A percentile compares a stretch with the other conserved stretches of the same genome.
phyloP scores from a whole-genome alignment of 768 basidiomycete genomes.

The Cystobasidiopsis lactophilus region DNA sequence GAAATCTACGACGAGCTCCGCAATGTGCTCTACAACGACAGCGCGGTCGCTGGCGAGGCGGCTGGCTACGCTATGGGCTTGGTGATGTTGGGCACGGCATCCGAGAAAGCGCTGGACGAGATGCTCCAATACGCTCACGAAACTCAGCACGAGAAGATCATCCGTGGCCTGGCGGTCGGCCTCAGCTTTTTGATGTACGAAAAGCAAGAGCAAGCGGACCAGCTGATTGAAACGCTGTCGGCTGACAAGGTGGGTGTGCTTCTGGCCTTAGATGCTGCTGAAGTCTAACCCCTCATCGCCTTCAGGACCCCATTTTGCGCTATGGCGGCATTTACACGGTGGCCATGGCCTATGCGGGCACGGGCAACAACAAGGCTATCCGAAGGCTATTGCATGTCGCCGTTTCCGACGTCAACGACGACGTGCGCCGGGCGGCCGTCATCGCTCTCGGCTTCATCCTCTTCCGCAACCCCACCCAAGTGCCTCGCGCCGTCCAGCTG shows the following conservation, averaged over 20 bases:
- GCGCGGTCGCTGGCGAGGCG: slow-evolving; percentile 85
- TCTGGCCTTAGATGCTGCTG: slow-evolving; percentile 1
- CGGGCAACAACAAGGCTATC: slow-evolving; percentile 79
- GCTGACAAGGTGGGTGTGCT: slow-evolving; percentile 53
- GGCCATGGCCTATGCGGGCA: slow-evolving; percentile 88
- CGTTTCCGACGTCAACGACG: slow-evolving; percentile 93
- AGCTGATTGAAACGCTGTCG: slow-evolving; percentile 51
- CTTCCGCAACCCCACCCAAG: slow-evolving; percentile 89
- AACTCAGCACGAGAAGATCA: slow-evolving; percentile 98
- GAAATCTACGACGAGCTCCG: slow-evolving; percentile 85
- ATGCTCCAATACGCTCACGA: slow-evolving; percentile 92
- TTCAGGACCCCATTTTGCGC: slow-evolving; percentile 79
- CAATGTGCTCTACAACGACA: slow-evolving; percentile 71
- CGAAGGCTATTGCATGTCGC: slow-evolving; percentile 82
- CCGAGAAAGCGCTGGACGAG: slow-evolving; percentile 56
- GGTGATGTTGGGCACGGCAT: slow-evolving; percentile 88
- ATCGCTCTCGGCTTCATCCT: slow-evolving; percentile 86
- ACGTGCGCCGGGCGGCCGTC: slow-evolving; percentile 88
- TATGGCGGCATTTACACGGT: slow-evolving; percentile 96
- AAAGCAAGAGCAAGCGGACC: slow-evolving; percentile 73
- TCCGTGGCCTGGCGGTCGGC: slow-evolving; percentile 80
- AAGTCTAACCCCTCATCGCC: not conserved
- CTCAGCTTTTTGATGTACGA: slow-evolving; percentile 82
- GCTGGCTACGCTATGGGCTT: slow-evolving; percentile 95
- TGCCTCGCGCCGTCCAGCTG: slow-evolving; percentile 87